Percentiles rank a stretch among this genome's conserved stretches.
phyloP scores from a whole-genome alignment of 2,329 filamentous ascomycete species.

The Sporothrix schenckii region DNA sequence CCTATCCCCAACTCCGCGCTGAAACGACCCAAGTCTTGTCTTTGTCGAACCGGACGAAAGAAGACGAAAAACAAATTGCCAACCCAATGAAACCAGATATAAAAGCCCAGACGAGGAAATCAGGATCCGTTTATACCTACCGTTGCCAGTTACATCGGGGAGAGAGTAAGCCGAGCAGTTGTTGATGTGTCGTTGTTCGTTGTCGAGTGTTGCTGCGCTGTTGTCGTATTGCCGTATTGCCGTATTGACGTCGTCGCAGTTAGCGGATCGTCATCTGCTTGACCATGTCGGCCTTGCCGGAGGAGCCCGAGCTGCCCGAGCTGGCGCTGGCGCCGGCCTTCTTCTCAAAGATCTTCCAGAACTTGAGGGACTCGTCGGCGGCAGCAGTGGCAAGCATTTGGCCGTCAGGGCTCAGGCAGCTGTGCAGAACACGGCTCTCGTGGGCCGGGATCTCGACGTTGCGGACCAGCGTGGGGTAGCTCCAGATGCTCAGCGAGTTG shows the following conservation, averaged over 20 bases:
- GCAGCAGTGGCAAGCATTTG: constrained; percentile 97
- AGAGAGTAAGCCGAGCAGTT: constrained; percentile 32
- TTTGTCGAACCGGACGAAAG: constrained; percentile 32
- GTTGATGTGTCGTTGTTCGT: constrained; percentile 29
- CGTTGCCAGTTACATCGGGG: constrained; percentile 41
- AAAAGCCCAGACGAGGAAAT: constrained; percentile 17
- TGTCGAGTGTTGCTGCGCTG: constrained; percentile 15
- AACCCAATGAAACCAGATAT: constrained; percentile 35
- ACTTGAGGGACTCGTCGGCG: constrained; percentile 96
- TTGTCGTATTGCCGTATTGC: constrained; percentile 1
- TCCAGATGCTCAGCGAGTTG: constrained; percentile 99
- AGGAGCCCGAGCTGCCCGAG: constrained; percentile 66
- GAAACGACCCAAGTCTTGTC: constrained; percentile 43
- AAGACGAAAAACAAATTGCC: constrained; percentile 31
- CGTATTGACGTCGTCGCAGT: constrained; percentile 37
- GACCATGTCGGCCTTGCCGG: constrained; percentile 79
- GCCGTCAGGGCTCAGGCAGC: constrained; percentile 92
- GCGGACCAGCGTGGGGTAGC: constrained; percentile 94
- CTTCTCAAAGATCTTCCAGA: constrained; percentile 99
- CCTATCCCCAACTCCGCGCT: constrained; percentile 59
- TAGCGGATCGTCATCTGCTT: constrained; percentile 96
- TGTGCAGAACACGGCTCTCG: constrained; percentile 94
- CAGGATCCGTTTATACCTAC: constrained; percentile 49
- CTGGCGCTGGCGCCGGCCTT: constrained; percentile 76
- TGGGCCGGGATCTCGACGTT: constrained; percentile 98